Conservation (phyloP, 2,329 filamentous ascomycete species). For the Ascochyta koolunga region DNA sequence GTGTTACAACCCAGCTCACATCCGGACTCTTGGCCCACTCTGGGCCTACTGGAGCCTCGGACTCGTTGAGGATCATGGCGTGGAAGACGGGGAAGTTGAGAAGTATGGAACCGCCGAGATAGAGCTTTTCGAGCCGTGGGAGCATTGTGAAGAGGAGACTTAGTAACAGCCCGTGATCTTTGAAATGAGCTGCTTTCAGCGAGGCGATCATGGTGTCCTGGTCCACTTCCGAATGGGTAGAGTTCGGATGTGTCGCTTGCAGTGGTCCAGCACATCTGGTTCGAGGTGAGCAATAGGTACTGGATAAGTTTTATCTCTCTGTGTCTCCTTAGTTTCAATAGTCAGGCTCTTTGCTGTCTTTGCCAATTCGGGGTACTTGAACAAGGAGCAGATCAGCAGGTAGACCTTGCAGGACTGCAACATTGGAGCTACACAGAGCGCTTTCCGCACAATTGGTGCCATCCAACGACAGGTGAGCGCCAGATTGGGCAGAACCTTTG, state of each 20-base stretch:
- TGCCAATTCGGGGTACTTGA: background rate
- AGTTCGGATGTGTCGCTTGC: background rate
- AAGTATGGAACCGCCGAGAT: conserved; percentile 1
- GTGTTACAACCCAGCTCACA: background rate
- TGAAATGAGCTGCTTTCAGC: background rate
- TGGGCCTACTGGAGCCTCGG: background rate
- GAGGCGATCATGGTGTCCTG: background rate
- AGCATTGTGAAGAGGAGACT: background rate
- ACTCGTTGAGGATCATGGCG: background rate
- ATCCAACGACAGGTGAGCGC: conserved; percentile 3
- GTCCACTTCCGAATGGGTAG: background rate
- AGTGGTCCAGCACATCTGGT: background rate
- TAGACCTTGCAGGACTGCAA: conserved; percentile 8
- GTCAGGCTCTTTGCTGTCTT: background rate
- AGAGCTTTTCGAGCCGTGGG: background rate
- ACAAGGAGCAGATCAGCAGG: background rate
- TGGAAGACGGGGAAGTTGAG: background rate
- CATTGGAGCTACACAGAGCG: background rate
- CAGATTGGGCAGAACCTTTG: background rate
- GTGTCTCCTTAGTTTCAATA: conserved; percentile 6
- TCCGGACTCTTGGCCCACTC: background rate
- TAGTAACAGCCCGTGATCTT: background rate
- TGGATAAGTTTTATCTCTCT: background rate
- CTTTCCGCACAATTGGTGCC: background rate
- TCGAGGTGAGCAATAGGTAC: background rate